Base-by-base conservation (phyloP, 2,329 filamentous ascomycete species). In the Colletotrichum musicola region DNA sequence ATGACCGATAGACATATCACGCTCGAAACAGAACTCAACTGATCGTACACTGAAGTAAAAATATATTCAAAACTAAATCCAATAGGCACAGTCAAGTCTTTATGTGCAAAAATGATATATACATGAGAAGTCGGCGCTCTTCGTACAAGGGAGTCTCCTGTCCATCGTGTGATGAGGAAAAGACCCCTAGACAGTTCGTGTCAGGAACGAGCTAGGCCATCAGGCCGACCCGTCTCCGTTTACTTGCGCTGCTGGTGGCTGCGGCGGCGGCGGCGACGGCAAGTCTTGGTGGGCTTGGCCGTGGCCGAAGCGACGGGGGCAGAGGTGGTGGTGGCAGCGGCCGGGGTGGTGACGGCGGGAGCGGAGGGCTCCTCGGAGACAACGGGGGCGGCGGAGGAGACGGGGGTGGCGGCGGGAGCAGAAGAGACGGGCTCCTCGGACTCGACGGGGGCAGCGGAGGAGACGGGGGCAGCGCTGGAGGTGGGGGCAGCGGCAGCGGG, bases 261-360 rank as follows among this genome's bases (percentile, higher is more conserved):
- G 27, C 62, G 62, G 62, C 65, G 65, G 62, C 62, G 65, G 54
- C 65, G 65, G 42, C 65, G 65, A n/a, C 65, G 62, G 61, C 65
- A 68, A 44, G 65, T 55, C 51, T 55, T 55, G 27, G 49, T 25
- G 46, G 65, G 61, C 65, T 68, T 68, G 9, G 40, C 61, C 22
- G 51, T 54, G 4, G 65, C 54, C 10, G 61, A 59, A 4, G 61
- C 64, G 42, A 53, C 40, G 6, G 61, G 64, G 3, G 64, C 47
- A 54, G 61, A 47, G 61, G 46, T 64, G 42, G 65, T 50, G 55
- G 54, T 59, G 25, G 64, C 51, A 46, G 64, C 60, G 46, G 59
- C 47, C 47, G 59, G 47, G 59, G 57, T 42, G 57, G 47, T 62
- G 40, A 50, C 50, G n/a, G 60, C 60, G 49, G 65, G 54, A 38